These are phyloP conservation scores for Pyrenophora teres DNA, from an alignment of 2,329 filamentous ascomycete species.

Conservation along the genomic window DNA sequence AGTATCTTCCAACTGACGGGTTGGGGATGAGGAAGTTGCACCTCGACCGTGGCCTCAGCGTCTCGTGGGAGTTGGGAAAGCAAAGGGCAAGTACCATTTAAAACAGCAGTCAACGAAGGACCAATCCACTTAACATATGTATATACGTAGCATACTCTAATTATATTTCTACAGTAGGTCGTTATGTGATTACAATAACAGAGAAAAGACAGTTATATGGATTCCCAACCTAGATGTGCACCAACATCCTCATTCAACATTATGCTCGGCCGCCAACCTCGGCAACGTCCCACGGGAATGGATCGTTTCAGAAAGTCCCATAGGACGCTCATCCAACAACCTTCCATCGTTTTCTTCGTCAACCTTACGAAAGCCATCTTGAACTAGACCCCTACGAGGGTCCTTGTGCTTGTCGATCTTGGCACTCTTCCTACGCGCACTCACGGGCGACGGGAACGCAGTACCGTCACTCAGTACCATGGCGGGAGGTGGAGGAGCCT, in stretches of 20 bases:
- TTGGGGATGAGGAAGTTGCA: too few relatives aligned
- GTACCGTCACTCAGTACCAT: constrained; percentile 4
- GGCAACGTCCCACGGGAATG: constrained; percentile 20
- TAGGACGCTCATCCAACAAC: constrained; percentile 21
- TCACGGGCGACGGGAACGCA: constrained; percentile 10
- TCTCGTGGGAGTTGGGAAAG: too few relatives aligned
- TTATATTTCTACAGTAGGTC: neutral
- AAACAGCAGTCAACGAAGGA: too few relatives aligned
- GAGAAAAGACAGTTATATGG: neutral
- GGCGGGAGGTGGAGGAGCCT: constrained; percentile 7
- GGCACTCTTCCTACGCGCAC: constrained; percentile 3
- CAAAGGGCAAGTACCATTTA: too few relatives aligned
- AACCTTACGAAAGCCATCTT: constrained; percentile 14
- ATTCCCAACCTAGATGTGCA: neutral
- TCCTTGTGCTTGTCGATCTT: constrained; percentile 4
- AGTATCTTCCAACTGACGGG: too few relatives aligned
- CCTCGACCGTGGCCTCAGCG: too few relatives aligned
- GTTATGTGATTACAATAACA: neutral
- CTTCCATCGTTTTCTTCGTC: constrained; percentile 24
- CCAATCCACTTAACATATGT: too few relatives aligned
- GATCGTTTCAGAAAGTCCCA: constrained; percentile 25
- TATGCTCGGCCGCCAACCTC: constrained; percentile 17
- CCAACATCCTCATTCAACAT: constrained; percentile 7
- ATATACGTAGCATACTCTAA: too few relatives aligned
- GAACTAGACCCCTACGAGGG: constrained; percentile 16